These are phyloP conservation scores for Prosopis cineraria DNA, from an alignment of 306 rosid species.

Conservation along the genomic window DNA sequence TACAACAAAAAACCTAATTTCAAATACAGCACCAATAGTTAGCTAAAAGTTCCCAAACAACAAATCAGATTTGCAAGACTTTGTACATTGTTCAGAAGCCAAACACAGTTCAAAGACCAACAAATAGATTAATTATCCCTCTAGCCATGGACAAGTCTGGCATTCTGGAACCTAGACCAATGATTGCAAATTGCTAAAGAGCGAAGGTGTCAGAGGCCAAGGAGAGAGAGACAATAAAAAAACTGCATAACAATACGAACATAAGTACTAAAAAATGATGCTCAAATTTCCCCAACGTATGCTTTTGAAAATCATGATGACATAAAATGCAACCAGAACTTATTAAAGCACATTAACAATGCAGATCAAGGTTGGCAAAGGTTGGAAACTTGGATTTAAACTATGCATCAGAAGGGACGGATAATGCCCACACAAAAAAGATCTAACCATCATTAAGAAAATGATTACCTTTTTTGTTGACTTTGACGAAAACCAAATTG, in stretches of 20 bases:
- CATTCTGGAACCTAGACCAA: background rate
- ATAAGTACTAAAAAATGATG: background rate
- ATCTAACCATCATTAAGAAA: background rate
- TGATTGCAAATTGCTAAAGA: background rate
- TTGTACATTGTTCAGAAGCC: background rate
- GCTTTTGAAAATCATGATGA: slow-evolving; percentile 1
- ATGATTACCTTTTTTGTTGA: slow-evolving; percentile 62
- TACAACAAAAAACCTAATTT: background rate
- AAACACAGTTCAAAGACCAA: background rate
- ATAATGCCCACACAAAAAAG: background rate
- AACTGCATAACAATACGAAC: background rate
- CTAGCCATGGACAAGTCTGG: background rate
- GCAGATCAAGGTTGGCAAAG: background rate
- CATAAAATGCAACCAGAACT: background rate
- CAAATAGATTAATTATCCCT: background rate
- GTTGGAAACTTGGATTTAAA: background rate
- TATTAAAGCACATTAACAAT: background rate
- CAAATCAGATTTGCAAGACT: background rate
- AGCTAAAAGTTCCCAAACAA: background rate
- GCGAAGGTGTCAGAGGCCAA: background rate
- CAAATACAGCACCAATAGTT: background rate
- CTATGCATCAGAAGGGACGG: background rate
- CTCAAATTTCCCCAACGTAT: background rate
- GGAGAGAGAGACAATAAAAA: background rate
- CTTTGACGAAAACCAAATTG: slow-evolving; percentile 73